Evolutionary conservation across 2,329 filamentous ascomycete genomes (phyloP).

Genomic region (Hypoxylon sp.): DNA sequence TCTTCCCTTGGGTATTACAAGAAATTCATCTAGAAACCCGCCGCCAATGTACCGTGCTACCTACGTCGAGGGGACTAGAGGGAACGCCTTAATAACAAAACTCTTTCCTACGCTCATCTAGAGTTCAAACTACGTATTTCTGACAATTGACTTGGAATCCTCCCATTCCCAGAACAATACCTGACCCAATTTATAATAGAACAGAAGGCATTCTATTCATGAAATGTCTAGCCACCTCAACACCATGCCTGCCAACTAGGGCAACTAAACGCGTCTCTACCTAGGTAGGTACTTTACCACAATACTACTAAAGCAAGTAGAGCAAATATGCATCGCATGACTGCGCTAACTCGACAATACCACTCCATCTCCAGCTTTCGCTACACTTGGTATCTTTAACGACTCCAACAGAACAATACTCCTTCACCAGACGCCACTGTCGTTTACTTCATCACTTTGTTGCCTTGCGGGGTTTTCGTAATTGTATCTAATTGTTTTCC

Average conservation of each 20-base stretch:
- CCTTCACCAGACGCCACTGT: slow-evolving; percentile 23
- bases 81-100: not conserved
- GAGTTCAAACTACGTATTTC: not conserved
- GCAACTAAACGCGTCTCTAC: slow-evolving; percentile 13
- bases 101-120: not conserved
- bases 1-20: not conserved
- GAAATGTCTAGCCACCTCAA: slow-evolving; percentile 19
- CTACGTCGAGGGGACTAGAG: not conserved
- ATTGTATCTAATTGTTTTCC: slow-evolving; percentile 6
- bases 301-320: slow-evolving; percentile 22
- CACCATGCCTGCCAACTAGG: slow-evolving; percentile 4
- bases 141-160: not conserved
- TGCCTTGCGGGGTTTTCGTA: slow-evolving; percentile 7
- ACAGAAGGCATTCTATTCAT: slow-evolving; percentile 33
- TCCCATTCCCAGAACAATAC: not conserved
- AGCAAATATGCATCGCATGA: slow-evolving; percentile 19
- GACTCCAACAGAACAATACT: slow-evolving; percentile 23
- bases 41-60: not conserved
- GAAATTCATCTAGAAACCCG: not conserved
- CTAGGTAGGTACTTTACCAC: slow-evolving; percentile 15
- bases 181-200: slow-evolving; percentile 14
- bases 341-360: slow-evolving; percentile 10
- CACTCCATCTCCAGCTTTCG: slow-evolving; percentile 4
- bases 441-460: slow-evolving; percentile 34
- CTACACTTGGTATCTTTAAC: slow-evolving; percentile 33